Percentiles rank a stretch among this genome's conserved stretches.
phyloP scores from a whole-genome alignment of 208 protist genomes.

The Leishmania braziliensis region DNA sequence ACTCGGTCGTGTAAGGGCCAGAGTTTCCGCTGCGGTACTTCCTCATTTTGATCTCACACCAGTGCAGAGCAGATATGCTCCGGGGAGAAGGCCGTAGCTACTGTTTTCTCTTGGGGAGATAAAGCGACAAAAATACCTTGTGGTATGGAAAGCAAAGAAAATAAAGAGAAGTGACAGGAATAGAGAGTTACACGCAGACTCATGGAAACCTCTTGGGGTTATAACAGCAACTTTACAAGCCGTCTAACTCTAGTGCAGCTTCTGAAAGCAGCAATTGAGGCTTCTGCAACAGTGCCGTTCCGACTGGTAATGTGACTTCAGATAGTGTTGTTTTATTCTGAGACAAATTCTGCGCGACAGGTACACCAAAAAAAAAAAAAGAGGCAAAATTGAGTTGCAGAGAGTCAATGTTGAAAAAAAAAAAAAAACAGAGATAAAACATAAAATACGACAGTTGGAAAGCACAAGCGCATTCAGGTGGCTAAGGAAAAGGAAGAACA shows the following conservation, averaged over 20 bases:
- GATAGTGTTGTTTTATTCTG: neutral
- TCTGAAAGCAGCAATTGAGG: neutral
- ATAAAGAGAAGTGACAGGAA: neutral
- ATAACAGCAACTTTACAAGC: neutral
- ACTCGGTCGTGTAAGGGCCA: constrained; percentile 70
- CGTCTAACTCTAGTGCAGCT: neutral
- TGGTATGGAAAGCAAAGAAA: neutral
- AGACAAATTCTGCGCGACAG: neutral
- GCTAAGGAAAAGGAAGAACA: no score
- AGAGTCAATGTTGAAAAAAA: neutral
- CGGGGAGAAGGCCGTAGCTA: neutral
- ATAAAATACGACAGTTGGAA: no score
- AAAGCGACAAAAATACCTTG: neutral
- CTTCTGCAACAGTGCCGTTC: neutral
- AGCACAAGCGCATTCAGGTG: no score
- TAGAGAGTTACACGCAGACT: neutral
- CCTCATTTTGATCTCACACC: constrained; percentile 10
- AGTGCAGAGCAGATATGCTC: neutral
- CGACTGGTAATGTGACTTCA: neutral
- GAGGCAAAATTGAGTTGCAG: neutral
- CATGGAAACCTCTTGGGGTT: neutral
- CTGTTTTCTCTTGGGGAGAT: neutral
- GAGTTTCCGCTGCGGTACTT: constrained; percentile 61
- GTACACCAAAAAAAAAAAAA: neutral
- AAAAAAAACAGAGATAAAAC: neutral